Base-by-base conservation (phyloP, 176 grass and related monocot species). In the Secale cereale region DNA sequence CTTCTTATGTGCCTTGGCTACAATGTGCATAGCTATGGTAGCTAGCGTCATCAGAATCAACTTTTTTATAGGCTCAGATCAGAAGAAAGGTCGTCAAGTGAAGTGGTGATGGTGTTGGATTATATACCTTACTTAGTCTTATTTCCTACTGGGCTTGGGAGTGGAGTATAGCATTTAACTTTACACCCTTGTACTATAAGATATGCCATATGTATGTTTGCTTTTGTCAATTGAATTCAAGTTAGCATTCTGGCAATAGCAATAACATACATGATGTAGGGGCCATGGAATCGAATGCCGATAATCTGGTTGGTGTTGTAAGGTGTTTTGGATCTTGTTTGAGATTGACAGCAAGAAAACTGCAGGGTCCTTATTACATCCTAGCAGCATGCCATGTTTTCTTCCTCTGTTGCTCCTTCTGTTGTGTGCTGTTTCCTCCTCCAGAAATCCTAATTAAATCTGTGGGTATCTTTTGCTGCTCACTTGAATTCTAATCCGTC, bases 21-120 rank as follows among this genome's bases (percentile, higher is more conserved):
- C 74, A 84, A 70, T 77, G 69, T 75, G 68, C 77, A 86, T 86
- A 86, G 45, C 70, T 54, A 56, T 37, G 72, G 65, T 74, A 41
- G 36, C 30, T 37, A 37, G 30, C 59, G 6, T 65, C 41, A 68
- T 50, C 69, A 10, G 30, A 59, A 62, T 63, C 81, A 83, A 74
- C 62, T 26, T 83, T 81, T 62, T 46, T 5, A 45, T 83, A 46
- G 69, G 69, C 81, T 68, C 16, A 52, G 48, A 52, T 52, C 70
- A 77, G 19, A 69, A 78, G 30, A 23, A 54, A 35, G 75, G 30
- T 36, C 6, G 46, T 46, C 5, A 57, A 17, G 52, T 33, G 26
- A 33, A 74, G 27, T 81, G 70, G 33, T 40, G 57, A 62, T 74
- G 78, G 37, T 72, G 59, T 60, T 88, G 81, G 81, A 43, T 85